Percentiles rank a stretch among this genome's conserved stretches.
Evolutionary conservation across 2,329 filamentous ascomycete species (phyloP).

Genomic region (Penicillium sp.): DNA sequence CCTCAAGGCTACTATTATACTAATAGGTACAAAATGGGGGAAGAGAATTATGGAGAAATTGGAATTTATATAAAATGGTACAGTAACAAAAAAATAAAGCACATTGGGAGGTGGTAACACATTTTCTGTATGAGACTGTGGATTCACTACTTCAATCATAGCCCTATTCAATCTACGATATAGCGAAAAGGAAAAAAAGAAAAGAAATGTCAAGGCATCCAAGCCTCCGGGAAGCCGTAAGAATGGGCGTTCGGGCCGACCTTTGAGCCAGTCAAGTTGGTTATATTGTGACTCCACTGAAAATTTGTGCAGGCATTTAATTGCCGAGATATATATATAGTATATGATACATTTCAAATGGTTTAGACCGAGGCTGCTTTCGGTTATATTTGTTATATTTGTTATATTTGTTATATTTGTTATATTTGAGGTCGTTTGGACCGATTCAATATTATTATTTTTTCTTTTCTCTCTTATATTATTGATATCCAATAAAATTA

Average conservation of each 20-base stretch:
- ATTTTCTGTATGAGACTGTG: too few species aligned
- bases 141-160: too few species aligned
- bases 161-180: too few species aligned
- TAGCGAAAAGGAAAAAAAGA: too few species aligned
- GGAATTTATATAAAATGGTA: not conserved
- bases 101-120: too few species aligned
- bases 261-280: not conserved
- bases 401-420: too few species aligned
- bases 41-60: too few species aligned
- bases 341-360: too few species aligned
- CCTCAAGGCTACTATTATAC: too few species aligned
- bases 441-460: not conserved
- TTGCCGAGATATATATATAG: not conserved
- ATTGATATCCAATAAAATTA: not conserved
- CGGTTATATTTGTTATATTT: not conserved
- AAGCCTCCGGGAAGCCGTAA: conserved; percentile 2
- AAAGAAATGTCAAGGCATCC: not conserved
- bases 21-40: too few species aligned
- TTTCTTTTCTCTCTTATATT: not conserved
- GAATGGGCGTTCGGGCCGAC: not conserved
- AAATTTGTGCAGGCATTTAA: not conserved
- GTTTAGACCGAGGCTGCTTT: not conserved
- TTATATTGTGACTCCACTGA: not conserved
- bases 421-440: too few species aligned
- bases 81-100: too few species aligned